Evolutionary conservation across 1,139 yeast genomes (phyloP).

Genomic region (Zhuliangozyma blackwelliae): DNA sequence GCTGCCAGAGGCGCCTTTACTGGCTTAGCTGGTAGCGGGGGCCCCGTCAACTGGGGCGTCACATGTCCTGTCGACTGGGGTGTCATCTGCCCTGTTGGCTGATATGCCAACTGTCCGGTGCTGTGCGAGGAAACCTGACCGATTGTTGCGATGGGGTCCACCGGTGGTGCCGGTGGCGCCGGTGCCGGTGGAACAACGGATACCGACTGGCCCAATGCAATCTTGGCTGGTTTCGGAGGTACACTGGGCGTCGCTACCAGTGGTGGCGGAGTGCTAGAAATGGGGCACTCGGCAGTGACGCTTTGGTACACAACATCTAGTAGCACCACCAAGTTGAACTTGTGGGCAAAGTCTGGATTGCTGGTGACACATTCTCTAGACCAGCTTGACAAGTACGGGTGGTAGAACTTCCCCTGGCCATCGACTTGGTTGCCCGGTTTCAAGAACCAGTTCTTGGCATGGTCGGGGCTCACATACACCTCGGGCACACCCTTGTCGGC

Average conservation of each 20-base stretch:
- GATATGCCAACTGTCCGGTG: not conserved
- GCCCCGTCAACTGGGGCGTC: constrained; percentile 16
- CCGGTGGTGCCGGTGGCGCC: not conserved
- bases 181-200: not conserved
- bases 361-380: constrained; percentile 15
- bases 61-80: constrained; percentile 1
- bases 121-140: not conserved
- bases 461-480: constrained; percentile 53
- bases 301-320: constrained; percentile 33
- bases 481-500: constrained; percentile 50
- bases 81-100: not conserved
- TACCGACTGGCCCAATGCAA: constrained; percentile 8
- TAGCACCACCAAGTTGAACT: constrained; percentile 36
- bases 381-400: constrained; percentile 69
- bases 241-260: constrained; percentile 3
- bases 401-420: constrained; percentile 68
- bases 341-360: constrained; percentile 7
- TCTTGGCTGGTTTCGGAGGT: constrained; percentile 22
- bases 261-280: constrained; percentile 9
- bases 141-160: too few relatives aligned
- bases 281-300: constrained; percentile 38
- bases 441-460: constrained; percentile 31
- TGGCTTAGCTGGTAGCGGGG: constrained; percentile 46
- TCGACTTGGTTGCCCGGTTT: constrained; percentile 68
- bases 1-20: constrained; percentile 8